phyloP scores from a whole-genome alignment of 257 asterid species.

The Parsonsia alboflavescens region DNA sequence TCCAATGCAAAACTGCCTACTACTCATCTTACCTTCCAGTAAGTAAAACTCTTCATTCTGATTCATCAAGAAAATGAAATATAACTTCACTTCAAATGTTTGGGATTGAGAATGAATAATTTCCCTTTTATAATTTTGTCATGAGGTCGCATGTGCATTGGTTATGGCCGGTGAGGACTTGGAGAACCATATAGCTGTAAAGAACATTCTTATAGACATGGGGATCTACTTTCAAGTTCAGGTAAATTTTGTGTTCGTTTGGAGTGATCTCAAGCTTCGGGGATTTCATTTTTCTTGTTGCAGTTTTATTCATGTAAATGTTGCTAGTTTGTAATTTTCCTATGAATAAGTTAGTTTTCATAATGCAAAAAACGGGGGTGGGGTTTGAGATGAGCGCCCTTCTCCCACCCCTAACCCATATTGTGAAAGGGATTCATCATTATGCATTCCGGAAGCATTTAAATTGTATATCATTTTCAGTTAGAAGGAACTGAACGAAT shows the following conservation, averaged over 20 bases:
- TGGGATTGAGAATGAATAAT: neutral
- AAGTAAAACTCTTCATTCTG: slow-evolving; percentile 23
- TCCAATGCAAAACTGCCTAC: no score
- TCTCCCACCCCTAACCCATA: neutral
- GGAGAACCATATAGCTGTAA: slow-evolving; percentile 56
- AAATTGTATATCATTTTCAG: neutral
- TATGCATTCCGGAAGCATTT: no score
- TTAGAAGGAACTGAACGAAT: neutral
- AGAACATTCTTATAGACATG: slow-evolving; percentile 73
- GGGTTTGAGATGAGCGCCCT: neutral
- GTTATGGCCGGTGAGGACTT: slow-evolving; percentile 81
- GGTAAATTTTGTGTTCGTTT: slow-evolving; percentile 27
- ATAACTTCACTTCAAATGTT: neutral
- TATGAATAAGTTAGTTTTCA: neutral
- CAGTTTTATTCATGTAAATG: neutral
- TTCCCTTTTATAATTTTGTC: neutral
- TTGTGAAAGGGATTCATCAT: no score
- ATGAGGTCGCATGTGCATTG: slow-evolving; percentile 91
- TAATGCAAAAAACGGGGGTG: neutral
- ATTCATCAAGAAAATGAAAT: slow-evolving; percentile 12
- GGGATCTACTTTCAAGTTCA: slow-evolving; percentile 97
- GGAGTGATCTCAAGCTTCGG: neutral
- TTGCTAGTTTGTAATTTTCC: neutral
- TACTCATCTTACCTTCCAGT: no score
- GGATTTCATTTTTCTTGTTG: neutral